Conservation (phyloP, 306 rosid genomes). For the Cucurbita maxima region DNA sequence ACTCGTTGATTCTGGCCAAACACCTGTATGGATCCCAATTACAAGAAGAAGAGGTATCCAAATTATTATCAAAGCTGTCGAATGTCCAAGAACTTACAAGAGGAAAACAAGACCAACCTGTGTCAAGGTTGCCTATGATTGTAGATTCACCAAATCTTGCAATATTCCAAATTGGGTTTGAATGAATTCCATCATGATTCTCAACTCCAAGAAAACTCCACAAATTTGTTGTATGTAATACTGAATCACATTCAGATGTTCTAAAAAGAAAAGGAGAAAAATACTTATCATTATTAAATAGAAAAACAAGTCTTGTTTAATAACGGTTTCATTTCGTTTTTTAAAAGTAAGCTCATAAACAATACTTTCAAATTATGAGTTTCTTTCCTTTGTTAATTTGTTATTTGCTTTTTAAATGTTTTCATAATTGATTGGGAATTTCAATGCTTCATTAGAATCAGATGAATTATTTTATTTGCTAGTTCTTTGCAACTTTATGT, state of each 20-base stretch:
- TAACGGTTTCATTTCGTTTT: no score
- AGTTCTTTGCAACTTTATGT: constrained; percentile 24
- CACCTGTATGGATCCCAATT: not conserved
- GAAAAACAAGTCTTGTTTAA: no score
- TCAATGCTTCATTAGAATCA: not conserved
- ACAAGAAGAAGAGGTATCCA: no score
- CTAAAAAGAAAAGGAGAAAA: not conserved
- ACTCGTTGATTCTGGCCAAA: constrained; percentile 2
- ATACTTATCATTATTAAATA: no score
- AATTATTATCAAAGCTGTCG: no score
- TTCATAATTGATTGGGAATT: no score
- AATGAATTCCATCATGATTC: constrained; percentile 9
- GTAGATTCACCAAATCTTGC: constrained; percentile 51
- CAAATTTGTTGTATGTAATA: constrained; percentile 38
- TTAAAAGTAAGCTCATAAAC: no score
- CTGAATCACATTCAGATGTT: constrained; percentile 29
- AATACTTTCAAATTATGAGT: no score
- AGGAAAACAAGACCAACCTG: constrained; percentile 20
- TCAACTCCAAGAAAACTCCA: constrained; percentile 52
- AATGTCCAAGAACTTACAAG: not conserved
- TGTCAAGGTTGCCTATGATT: constrained; percentile 49
- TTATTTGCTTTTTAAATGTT: no score
- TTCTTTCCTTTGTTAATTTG: no score
- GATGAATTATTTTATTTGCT: constrained; percentile 18
- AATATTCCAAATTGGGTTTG: constrained; percentile 22